phyloP scores from a whole-genome alignment of 495 filamentous ascomycete genomes.

The Aspergillus kassunensis region DNA sequence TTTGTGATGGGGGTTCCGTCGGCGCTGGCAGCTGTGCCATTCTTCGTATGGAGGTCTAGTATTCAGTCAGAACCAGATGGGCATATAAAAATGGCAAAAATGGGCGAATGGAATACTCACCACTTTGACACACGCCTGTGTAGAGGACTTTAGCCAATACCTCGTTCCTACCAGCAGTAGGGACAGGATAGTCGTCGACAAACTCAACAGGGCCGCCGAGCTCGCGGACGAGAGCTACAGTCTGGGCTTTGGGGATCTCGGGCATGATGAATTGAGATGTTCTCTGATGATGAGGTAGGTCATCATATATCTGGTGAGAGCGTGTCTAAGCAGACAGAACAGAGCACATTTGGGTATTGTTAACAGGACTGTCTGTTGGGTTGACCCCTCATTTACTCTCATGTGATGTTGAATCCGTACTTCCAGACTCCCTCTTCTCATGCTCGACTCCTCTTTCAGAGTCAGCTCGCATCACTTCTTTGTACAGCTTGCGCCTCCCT shows the following conservation, averaged over 20 bases:
- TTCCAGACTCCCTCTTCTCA: too few species aligned
- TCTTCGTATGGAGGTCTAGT: conserved; percentile 49
- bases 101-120: not conserved
- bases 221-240: conserved; percentile 40
- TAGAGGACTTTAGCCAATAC: conserved; percentile 49
- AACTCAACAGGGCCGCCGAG: conserved; percentile 45
- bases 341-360: too few species aligned
- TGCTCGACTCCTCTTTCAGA: too few species aligned
- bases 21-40: conserved; percentile 39
- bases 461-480: too few species aligned
- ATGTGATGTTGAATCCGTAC: too few species aligned
- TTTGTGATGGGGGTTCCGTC: conserved; percentile 44
- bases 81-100: not conserved
- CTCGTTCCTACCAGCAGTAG: conserved; percentile 39
- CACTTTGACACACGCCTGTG: conserved; percentile 46
- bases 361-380: too few species aligned
- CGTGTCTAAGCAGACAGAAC: too few species aligned
- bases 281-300: not conserved
- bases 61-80: not conserved
- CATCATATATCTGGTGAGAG: too few species aligned
- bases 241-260: conserved; percentile 35
- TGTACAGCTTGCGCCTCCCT: too few species aligned
- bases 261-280: conserved; percentile 15
- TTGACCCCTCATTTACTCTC: not conserved
- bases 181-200: conserved; percentile 44